Evolutionary conservation across 2,329 filamentous ascomycete species (phyloP), one percentile per base, ranked within the genome.

Genomic region (Capronia americana): DNA sequence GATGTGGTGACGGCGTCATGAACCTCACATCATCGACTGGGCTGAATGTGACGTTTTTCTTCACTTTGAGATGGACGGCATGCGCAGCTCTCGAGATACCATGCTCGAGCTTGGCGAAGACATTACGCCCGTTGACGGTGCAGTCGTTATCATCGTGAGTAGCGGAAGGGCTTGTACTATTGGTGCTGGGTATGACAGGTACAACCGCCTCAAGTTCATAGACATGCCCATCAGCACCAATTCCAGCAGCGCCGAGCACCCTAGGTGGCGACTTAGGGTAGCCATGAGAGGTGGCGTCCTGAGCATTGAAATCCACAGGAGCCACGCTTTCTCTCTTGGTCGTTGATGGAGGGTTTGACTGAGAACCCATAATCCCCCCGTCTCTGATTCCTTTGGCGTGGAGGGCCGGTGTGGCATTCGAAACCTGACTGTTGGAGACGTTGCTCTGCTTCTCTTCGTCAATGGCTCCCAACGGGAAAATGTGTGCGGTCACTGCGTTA

Each of bases 41-140:
- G 48, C 48, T 58, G 41, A 65, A 65, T n/a, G 24, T 65, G 48
- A 65, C 63, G 12, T 26, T 60, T 48, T 65, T 65, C 34, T 65
- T 61, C 32, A 61, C 63, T 57, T 56, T 65, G 1, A 20, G 56
- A 24, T 56, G 46, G 17, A 65, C n/a, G 26, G 63, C 63, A 20
- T 64, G 63, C 14, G 50, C 57, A 10, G 50, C 63, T 20, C 17
- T 60, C 3, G 63, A 59, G 17, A 64, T 38, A 4, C 41, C 53
- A 46, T 48, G 20, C 14, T 57, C 44, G 4, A 65, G 23, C 50
- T 56, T 53, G 23, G 26, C 2, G 63, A 65, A 28, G 48, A 48
- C 44, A 34, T 23, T 26, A 17, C 24, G 17, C 11, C 48, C 48
- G 17, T 51, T 3, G 10, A 24, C 23, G 3, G 48, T 5, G 46